A percentile compares a stretch with the other conserved stretches of the same genome.
These are phyloP conservation scores for Botrytis elliptica DNA, from an alignment of 2,329 filamentous ascomycete species.

Conservation along the genomic window DNA sequence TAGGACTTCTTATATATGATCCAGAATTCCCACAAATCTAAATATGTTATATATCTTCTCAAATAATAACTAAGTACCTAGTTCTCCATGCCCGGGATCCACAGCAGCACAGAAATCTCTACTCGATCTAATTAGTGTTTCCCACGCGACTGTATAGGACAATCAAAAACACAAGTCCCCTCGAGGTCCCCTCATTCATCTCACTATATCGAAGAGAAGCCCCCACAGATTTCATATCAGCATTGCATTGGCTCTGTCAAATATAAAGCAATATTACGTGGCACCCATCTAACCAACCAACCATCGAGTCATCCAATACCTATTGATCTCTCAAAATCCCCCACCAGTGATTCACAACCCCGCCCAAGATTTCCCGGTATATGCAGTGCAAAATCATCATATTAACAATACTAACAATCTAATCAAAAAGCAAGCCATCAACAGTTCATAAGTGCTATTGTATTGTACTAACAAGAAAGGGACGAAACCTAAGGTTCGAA, in stretches of 20 bases:
- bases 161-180: background rate
- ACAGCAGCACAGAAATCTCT: background rate
- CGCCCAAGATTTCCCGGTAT: background rate
- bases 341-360: background rate
- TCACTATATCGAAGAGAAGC: background rate
- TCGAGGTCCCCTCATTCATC: background rate
- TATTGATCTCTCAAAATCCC: background rate
- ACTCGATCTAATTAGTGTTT: background rate
- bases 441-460: background rate
- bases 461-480: constrained; percentile 5
- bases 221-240: background rate
- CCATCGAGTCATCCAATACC: background rate
- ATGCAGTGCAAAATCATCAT: background rate
- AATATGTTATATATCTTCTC: background rate
- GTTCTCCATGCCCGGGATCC: background rate
- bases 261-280: background rate
- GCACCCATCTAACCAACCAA: background rate
- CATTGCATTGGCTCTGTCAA: background rate
- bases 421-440: background rate
- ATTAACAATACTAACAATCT: background rate
- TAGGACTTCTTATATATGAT: background rate
- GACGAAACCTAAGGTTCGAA: background rate
- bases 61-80: background rate
- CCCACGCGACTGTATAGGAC: background rate
- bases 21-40: background rate